Evolutionary conservation across 306 rosid genomes (phyloP).

Genomic region (Quercus variabilis): DNA sequence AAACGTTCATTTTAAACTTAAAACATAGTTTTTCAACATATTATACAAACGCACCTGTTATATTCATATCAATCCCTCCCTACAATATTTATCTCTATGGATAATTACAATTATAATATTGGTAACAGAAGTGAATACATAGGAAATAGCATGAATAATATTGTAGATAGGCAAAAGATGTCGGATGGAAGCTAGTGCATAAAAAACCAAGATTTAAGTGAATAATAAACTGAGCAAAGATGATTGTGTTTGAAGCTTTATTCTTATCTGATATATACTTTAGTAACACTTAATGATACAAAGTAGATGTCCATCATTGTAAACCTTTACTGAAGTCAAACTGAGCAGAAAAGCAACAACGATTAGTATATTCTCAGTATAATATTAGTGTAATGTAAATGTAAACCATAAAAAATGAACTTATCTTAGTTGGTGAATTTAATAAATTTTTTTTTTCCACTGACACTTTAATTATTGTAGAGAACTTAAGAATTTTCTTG

Average conservation of each 20-base stretch:
- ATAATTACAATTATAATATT: not conserved
- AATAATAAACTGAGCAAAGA: constrained; percentile 38
- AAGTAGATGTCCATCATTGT: constrained; percentile 54
- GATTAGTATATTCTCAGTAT: constrained; percentile 41
- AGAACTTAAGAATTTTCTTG: constrained; percentile 1
- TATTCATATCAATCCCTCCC: too few relatives aligned
- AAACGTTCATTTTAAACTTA: too few relatives aligned
- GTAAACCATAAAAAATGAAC: too few relatives aligned
- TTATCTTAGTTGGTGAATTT: too few relatives aligned
- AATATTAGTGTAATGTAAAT: constrained; percentile 12
- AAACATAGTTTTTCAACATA: too few relatives aligned
- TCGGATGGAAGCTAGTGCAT: constrained; percentile 49
- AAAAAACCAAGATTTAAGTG: not conserved
- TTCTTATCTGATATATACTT: constrained; percentile 55
- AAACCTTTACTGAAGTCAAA: constrained; percentile 67
- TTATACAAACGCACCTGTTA: too few relatives aligned
- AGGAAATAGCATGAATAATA: constrained; percentile 24
- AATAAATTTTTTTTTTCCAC: too few relatives aligned
- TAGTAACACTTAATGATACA: constrained; percentile 54
- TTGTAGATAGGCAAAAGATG: constrained; percentile 44
- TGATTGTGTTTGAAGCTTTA: constrained; percentile 83
- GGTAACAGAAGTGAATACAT: not conserved
- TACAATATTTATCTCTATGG: too few relatives aligned
- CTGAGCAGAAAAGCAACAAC: constrained; percentile 40
- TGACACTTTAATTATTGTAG: not conserved